Conservation (phyloP, 495 filamentous ascomycete species). For the Trichocladium uniseriatum region DNA sequence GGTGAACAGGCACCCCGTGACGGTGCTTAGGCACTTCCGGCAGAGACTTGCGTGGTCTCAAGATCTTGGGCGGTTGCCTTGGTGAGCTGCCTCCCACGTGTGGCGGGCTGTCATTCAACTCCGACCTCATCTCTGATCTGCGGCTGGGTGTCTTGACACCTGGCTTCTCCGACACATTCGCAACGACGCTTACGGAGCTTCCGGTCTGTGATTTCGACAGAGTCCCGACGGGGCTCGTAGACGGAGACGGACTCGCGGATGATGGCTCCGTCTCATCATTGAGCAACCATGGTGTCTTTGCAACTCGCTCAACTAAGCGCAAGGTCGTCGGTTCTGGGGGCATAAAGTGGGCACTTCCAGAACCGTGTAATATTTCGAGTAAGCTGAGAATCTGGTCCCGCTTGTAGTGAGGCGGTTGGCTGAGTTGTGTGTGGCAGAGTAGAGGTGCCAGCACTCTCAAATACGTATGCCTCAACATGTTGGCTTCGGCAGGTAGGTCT, state of each 20-base stretch:
- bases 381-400: slow-evolving; percentile 71
- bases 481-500: slow-evolving; percentile 75
- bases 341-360: slow-evolving; percentile 68
- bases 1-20: slow-evolving; percentile 36
- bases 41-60: slow-evolving; percentile 33
- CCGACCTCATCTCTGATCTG: slow-evolving; percentile 30
- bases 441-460: slow-evolving; percentile 90
- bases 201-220: slow-evolving; percentile 38
- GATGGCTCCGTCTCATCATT: slow-evolving; percentile 34
- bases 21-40: slow-evolving; percentile 41
- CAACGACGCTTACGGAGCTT: slow-evolving; percentile 60
- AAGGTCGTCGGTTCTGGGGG: slow-evolving; percentile 85
- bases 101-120: slow-evolving; percentile 6
- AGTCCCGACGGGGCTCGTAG: slow-evolving; percentile 39
- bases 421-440: slow-evolving; percentile 82
- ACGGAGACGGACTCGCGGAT: slow-evolving; percentile 29
- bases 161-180: slow-evolving; percentile 71
- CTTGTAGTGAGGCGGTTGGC: slow-evolving; percentile 80
- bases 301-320: slow-evolving; percentile 72
- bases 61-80: slow-evolving; percentile 16
- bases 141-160: slow-evolving; percentile 76
- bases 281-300: slow-evolving; percentile 72
- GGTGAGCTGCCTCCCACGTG: slow-evolving; percentile 10
- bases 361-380: slow-evolving; percentile 54
- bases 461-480: slow-evolving; percentile 86